Base-by-base conservation (phyloP, 148 eudicot species). In the Suaeda aralocaspica region DNA sequence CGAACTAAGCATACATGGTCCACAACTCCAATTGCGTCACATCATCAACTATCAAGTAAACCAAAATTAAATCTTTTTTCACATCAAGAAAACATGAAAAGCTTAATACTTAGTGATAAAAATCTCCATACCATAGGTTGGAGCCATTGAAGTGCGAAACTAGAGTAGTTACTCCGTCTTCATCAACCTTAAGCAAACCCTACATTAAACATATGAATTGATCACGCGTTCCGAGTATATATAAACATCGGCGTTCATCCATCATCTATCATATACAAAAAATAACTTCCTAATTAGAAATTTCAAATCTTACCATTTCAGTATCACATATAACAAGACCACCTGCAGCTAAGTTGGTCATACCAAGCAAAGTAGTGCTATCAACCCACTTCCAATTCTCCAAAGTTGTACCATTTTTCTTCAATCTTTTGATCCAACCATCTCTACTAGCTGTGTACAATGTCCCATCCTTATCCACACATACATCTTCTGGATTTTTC, bases 391-490 rank as follows among this genome's bases (percentile, higher is more conserved):
- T 79, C 93, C 91, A 92, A 26, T 82, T 59, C 62, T 92, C 88
- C 80, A 87, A 80, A 4, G 2, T 16, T 1, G 85, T 45, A 44
- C 93, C 91, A 66, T 92, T 80, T 59, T 34, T 82, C n/a, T 76
- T 86, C 82, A 88, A 12, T 79, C 87, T 88, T 80, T 74, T 86
- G 66, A 92, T 83, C 88, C 89, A 88, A 5, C 98, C 98, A 82
- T 92, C 98, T 85, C 96, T 83, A 21, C 86, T 78, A n/a, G 91
- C 89, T 48, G 96, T 86, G 52, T 92, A 86, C 36, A 92, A 31
- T 21, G 76, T 76, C n/a, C 93, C 98, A 42, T 74, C 68, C 73
- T 86, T 82, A 53, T 85, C 91, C 41, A 90, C 64, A 42, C 87
- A 79, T 14, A 89, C 78, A 49, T 83, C 98, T 77, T 92, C 98